These are phyloP conservation scores for Solanum verrucosum DNA, from an alignment of 257 asterid genomes.

Conservation along the genomic window DNA sequence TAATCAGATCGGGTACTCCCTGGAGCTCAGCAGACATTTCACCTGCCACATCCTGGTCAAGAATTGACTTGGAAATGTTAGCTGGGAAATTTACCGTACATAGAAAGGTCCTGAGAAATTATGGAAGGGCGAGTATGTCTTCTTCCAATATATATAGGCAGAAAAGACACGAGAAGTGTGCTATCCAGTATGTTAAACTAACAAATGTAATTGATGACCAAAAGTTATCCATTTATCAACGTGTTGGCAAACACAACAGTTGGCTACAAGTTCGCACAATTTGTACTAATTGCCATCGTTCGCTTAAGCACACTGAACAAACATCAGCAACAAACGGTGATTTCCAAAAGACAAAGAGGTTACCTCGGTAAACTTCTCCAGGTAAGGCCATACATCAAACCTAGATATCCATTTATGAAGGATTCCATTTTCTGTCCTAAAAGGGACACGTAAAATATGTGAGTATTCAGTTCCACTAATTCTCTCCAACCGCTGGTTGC, in stretches of 20 bases:
- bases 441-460: constrained; percentile 87
- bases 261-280: background rate
- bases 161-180: background rate
- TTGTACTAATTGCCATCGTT: background rate
- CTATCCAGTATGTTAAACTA: background rate
- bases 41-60: constrained; percentile 56
- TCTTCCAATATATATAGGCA: background rate
- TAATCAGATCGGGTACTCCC: constrained; percentile 70
- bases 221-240: background rate
- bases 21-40: constrained; percentile 96
- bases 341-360: background rate
- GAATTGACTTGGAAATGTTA: background rate
- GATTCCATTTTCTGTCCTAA: constrained; percentile 68
- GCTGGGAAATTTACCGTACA: background rate
- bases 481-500: constrained; percentile 89
- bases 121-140: background rate
- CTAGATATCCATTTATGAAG: constrained; percentile 94
- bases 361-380: constrained; percentile 86
- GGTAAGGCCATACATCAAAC: constrained; percentile 97
- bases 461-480: constrained; percentile 78
- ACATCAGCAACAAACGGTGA: background rate
- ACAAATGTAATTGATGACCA: background rate
- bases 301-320: background rate
- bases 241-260: background rate
- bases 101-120: background rate